Evolutionary conservation across 1,284 basidiomycete species (phyloP), one percentile per base, ranked within the genome.

Genomic region (Boletellus sp.): DNA sequence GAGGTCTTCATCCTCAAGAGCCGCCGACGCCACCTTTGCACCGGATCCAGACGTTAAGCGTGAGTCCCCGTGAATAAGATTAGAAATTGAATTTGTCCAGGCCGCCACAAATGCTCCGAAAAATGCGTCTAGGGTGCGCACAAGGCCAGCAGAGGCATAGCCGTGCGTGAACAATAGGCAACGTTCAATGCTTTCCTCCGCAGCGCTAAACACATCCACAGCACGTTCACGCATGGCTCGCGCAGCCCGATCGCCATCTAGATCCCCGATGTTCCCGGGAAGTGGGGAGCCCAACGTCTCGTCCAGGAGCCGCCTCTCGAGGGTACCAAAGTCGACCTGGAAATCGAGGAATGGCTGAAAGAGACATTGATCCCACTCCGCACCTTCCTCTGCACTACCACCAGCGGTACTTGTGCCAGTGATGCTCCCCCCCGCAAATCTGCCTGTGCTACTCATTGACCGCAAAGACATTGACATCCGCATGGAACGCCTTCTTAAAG

Each of bases 341-440:
- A 88, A 87, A 63, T 94, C 90, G 18, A 94, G 75, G 74, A 96
- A 97, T 0, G 94, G 91, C 64, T 94, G 92, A 68, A 93, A 95
- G 10, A 97, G 75, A 37, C 88, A 84, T 49, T 87, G 85, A 62
- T 96, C 92, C 94, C 94, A 97, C 44, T 85, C 84, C 56, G 81
- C 71, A 11, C 74, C 74, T 42, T 79, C 76, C n/a, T 58, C 65
- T 44, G 44, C 28, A 40, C 54, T 33, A 16, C 43, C 39, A 13
- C 45, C 26, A 18, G 50, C 33, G 18, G 56, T 24, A 12, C 41
- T 47, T 15, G 58, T 46, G 22, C 37, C 44, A 5, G 54, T 55
- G 35, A 54, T 39, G 11, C 48, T 38, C 47, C 44, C 50, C 12
- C 50, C 54, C 42, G 58, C 51, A 41, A 61, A 51, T 39, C 60